Base-by-base conservation (phyloP, 2,329 filamentous ascomycete species). In the Verticillium klebahnii region DNA sequence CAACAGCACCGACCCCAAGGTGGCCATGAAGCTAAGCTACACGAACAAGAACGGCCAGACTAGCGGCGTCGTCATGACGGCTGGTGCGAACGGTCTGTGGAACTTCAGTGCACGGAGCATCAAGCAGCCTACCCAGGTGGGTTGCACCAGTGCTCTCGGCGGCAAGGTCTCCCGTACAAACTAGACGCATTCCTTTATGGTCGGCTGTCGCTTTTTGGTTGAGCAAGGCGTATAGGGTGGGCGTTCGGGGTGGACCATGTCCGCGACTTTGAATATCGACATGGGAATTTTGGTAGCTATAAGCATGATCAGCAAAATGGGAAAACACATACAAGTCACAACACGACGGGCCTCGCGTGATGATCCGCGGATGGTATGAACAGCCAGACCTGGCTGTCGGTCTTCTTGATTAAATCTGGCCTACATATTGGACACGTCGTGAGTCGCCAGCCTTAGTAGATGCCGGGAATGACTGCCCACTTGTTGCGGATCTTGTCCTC, bases 401-500 rank as follows among this genome's bases (percentile, higher is more conserved):
- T 15, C 17, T 7, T 40, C 12, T 40, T 17, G 14, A 40, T 17
- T 40, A 15, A 40, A 17, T 17, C 6, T 15, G 45, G 19, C n/a
- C 45, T 29, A 11, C n/a, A 23, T n/a, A 45, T 45, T 45, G 8
- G 17, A 19, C 52, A 23, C 40, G 1, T 50, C 40, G 40, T n/a
- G 29, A 29, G 5, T 23, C 40, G 40, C 40, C 40, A 29, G 6
- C 17, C 17, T 34, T 19, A 70, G 52, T 66, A 83, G 31, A 89
- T 65, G 25, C 82, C 81, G 11, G 84, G 84, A 58, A 87, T 77
- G 37, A 94, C 85, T 5, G 91, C 91, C 77, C 91, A 93, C 72
- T 88, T 86, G 34, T 83, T 84, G 57, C 85, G 85, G 64, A 97
- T 85, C 76, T 89, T 90, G 57, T 96, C 89, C 77, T 88, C 87